phyloP scores from a whole-genome alignment of 192 early-diverging fungal genomes.

The Coemansia sp. region DNA sequence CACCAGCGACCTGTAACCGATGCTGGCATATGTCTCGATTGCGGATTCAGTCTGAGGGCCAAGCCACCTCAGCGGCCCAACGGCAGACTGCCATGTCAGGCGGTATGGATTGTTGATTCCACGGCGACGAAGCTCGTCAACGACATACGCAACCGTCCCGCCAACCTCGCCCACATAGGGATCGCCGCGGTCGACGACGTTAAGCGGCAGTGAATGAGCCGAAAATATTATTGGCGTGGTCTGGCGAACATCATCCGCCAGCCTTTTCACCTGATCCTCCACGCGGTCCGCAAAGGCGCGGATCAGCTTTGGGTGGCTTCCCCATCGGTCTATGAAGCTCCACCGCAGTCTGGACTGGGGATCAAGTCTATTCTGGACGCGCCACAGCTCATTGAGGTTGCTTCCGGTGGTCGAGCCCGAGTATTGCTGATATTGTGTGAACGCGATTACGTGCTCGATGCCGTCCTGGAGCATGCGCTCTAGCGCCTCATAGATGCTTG shows the following conservation, averaged over 20 bases:
- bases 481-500: slow-evolving; percentile 75
- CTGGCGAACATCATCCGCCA: slow-evolving; percentile 70
- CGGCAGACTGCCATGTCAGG: slow-evolving; percentile 94
- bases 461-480: slow-evolving; percentile 77
- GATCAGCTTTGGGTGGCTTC: slow-evolving; percentile 81
- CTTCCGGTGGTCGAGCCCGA: slow-evolving; percentile 94
- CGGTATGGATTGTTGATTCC: slow-evolving; percentile 78
- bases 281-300: slow-evolving; percentile 82
- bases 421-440: slow-evolving; percentile 95
- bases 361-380: slow-evolving; percentile 61
- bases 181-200: slow-evolving; percentile 89
- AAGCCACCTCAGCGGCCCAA: slow-evolving; percentile 90
- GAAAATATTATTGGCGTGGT: slow-evolving; percentile 88
- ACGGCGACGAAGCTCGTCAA: slow-evolving; percentile 63
- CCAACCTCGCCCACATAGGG: slow-evolving; percentile 85
- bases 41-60: slow-evolving; percentile 85
- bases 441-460: slow-evolving; percentile 81
- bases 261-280: slow-evolving; percentile 53
- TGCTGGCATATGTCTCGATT: slow-evolving; percentile 72
- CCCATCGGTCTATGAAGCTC: slow-evolving; percentile 97
- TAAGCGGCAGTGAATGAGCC: slow-evolving; percentile 94
- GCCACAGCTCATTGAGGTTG: slow-evolving; percentile 86
- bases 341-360: slow-evolving; percentile 71
- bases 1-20: slow-evolving; percentile 77
- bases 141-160: slow-evolving; percentile 79